Percentiles rank a stretch among this genome's conserved stretches.
These are phyloP conservation scores for Pseudocercospora musae DNA, from an alignment of 2,329 filamentous ascomycete genomes.

Conservation along the genomic window DNA sequence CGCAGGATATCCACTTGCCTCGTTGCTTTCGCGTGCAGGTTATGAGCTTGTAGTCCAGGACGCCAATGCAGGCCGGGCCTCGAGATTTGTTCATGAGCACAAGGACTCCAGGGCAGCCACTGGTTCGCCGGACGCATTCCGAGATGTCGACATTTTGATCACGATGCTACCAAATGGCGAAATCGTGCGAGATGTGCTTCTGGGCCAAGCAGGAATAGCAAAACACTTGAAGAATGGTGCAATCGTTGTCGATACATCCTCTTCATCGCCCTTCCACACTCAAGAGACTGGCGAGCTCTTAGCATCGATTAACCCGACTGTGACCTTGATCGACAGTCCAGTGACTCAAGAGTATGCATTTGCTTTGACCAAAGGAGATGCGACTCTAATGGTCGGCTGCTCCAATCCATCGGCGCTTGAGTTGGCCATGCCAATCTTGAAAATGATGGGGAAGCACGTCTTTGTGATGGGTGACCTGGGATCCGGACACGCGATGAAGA, in stretches of 20 bases:
- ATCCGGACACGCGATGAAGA: slow-evolving; percentile 35
- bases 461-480: slow-evolving; percentile 35
- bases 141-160: slow-evolving; percentile 29
- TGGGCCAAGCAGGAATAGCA: slow-evolving; percentile 23
- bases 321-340: slow-evolving; percentile 35
- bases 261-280: slow-evolving; percentile 34
- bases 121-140: slow-evolving; percentile 16
- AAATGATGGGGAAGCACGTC: slow-evolving; percentile 33
- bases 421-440: slow-evolving; percentile 32
- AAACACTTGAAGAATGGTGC: slow-evolving; percentile 26
- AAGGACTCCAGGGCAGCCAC: slow-evolving; percentile 17
- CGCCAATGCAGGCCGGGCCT: slow-evolving; percentile 20
- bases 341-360: slow-evolving; percentile 34
- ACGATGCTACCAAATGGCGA: slow-evolving; percentile 35
- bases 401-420: slow-evolving; percentile 26
- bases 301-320: slow-evolving; percentile 18
- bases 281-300: slow-evolving; percentile 29
- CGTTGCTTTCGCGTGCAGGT: slow-evolving; percentile 27
- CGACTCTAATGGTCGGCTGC: slow-evolving; percentile 36
- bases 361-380: slow-evolving; percentile 32
- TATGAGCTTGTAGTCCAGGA: slow-evolving; percentile 30
- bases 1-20: slow-evolving; percentile 32
- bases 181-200: slow-evolving; percentile 29
- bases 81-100: slow-evolving; percentile 18
- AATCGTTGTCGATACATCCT: slow-evolving; percentile 33